Conservation (phyloP, 2,329 filamentous ascomycete species). For the Trichoderma atrobrunneum region DNA sequence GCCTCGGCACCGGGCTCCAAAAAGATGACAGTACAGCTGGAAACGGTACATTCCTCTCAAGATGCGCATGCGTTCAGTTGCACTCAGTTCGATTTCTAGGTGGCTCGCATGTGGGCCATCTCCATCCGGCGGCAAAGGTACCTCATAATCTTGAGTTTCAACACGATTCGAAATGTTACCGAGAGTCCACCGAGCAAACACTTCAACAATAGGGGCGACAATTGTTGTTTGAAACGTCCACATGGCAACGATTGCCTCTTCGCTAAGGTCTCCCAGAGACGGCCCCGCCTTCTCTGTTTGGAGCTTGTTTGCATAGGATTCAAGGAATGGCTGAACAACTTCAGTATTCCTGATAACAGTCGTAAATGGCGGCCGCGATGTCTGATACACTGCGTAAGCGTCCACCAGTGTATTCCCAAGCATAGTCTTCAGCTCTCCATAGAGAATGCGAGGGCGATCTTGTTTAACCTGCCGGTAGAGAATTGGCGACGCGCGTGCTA, state of each 20-base stretch:
- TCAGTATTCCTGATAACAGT: not conserved
- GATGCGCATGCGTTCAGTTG: not conserved
- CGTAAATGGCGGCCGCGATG: not conserved
- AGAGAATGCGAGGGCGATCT: not conserved
- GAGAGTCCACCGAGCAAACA: not conserved
- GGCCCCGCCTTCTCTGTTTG: not conserved
- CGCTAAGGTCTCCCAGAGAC: not conserved
- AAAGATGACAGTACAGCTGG: not conserved
- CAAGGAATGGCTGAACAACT: not conserved
- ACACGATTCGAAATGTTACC: not conserved
- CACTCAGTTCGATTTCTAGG: not conserved
- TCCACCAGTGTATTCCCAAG: not conserved
- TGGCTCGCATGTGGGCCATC: not conserved
- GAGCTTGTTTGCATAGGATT: not conserved
- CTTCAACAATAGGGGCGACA: not conserved
- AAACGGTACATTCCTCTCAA: not conserved
- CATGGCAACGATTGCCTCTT: not conserved
- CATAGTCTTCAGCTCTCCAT: not conserved
- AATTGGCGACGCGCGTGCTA: not conserved
- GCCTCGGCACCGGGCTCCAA: not conserved
- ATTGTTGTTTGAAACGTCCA: not conserved
- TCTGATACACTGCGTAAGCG: not conserved
- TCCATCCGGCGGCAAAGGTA: not conserved
- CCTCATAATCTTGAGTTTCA: too few species aligned
- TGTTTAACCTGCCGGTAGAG: not conserved